Conservation (phyloP, 768 basidiomycete genomes). For the Pilatotrama ljubarskyi region DNA sequence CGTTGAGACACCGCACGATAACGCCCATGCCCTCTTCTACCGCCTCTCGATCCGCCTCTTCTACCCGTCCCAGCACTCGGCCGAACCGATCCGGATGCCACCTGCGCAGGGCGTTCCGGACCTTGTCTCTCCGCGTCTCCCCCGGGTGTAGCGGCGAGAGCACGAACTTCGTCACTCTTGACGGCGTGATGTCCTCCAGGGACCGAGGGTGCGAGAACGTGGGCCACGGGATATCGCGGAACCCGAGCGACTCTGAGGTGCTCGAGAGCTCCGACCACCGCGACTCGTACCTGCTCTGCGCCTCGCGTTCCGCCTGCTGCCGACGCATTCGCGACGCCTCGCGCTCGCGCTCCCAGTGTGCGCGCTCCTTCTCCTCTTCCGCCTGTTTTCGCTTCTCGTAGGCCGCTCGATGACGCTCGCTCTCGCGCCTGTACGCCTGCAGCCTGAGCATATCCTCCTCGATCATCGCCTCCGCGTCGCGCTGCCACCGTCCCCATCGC, state of each 20-base stretch:
- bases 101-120: constrained; percentile 63
- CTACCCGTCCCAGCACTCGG: constrained; percentile 53
- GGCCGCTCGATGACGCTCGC: constrained; percentile 25
- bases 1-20: constrained; percentile 68
- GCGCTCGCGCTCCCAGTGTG: constrained; percentile 40
- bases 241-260: constrained; percentile 49
- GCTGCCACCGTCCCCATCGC: constrained; percentile 8
- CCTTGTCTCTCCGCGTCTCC: constrained; percentile 62
- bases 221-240: constrained; percentile 76
- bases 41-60: constrained; percentile 47
- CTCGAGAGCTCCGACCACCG: constrained; percentile 56
- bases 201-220: constrained; percentile 42
- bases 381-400: constrained; percentile 43
- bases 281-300: constrained; percentile 65
- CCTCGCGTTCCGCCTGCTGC: constrained; percentile 49
- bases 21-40: constrained; percentile 67
- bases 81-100: constrained; percentile 85
- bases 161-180: constrained; percentile 60
- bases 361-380: constrained; percentile 39
- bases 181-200: constrained; percentile 51
- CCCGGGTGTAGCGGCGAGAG: constrained; percentile 65
- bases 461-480: constrained; percentile 24
- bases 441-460: constrained; percentile 28
- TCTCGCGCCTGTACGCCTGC: constrained; percentile 23
- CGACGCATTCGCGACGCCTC: constrained; percentile 43